Percentiles rank a stretch among this genome's conserved stretches.
phyloP scores from a whole-genome alignment of 257 asterid genomes.

The Scutellaria baicalensis region DNA sequence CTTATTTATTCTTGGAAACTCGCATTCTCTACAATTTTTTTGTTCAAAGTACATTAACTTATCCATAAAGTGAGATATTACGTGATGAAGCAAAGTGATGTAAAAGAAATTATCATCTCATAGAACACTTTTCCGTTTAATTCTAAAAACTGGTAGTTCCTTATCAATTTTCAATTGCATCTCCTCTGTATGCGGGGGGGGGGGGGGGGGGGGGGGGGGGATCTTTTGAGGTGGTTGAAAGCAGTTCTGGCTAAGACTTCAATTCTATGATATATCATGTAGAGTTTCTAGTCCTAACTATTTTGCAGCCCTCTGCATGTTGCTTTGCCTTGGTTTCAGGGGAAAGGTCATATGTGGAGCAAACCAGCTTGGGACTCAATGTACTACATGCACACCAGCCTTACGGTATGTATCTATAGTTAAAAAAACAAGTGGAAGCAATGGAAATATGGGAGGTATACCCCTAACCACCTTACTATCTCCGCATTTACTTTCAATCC shows the following conservation, averaged over 20 bases:
- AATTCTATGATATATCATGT: not conserved
- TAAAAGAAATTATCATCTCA: not conserved
- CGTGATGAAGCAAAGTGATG: not conserved
- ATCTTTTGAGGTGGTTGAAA: not conserved
- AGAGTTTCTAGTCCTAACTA: not conserved
- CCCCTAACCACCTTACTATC: constrained; percentile 76
- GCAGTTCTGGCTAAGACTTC: not conserved
- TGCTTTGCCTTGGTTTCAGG: not conserved
- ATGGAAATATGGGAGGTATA: constrained; percentile 28
- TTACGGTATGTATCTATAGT: not conserved
- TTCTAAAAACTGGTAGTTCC: not conserved
- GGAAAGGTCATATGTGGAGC: not conserved
- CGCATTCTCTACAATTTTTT: not conserved
- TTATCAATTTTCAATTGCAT: not conserved
- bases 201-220: not conserved
- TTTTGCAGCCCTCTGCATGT: not conserved
- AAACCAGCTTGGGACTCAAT: not conserved
- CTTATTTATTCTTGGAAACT: not conserved
- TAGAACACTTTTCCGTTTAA: not conserved
- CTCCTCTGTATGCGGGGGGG: not conserved
- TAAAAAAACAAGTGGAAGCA: not conserved
- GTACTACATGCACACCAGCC: not conserved
- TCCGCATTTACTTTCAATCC: constrained; percentile 80
- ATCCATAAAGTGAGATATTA: not conserved
- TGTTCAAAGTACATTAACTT: constrained; percentile 2